phyloP scores from a whole-genome alignment of 2,329 filamentous ascomycete species.

The Chalara sp. region DNA sequence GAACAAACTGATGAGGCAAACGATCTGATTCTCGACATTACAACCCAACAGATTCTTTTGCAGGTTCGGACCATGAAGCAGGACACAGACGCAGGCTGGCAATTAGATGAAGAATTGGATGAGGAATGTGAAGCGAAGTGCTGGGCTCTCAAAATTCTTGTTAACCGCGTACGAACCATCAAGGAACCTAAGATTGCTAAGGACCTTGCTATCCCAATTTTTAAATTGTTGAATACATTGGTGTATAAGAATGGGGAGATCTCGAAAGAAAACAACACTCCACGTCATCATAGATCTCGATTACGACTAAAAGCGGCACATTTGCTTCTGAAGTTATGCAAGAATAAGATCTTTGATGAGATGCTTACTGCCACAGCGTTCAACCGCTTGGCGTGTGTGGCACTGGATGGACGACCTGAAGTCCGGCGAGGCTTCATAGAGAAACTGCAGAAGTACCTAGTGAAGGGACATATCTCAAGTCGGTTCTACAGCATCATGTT shows the following conservation, averaged over 20 bases:
- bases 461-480: slow-evolving; percentile 58
- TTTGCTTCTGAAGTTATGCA: slow-evolving; percentile 77
- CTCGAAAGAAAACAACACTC: slow-evolving; percentile 68
- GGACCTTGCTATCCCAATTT: slow-evolving; percentile 59
- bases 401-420: slow-evolving; percentile 67
- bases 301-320: slow-evolving; percentile 77
- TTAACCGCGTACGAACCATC: slow-evolving; percentile 68
- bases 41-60: slow-evolving; percentile 67
- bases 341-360: slow-evolving; percentile 67
- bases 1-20: slow-evolving; percentile 66
- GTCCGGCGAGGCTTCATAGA: slow-evolving; percentile 76
- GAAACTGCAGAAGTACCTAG: slow-evolving; percentile 86
- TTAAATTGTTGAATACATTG: slow-evolving; percentile 71
- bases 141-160: slow-evolving; percentile 76
- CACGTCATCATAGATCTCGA: slow-evolving; percentile 70
- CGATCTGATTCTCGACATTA: slow-evolving; percentile 72
- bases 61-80: slow-evolving; percentile 58
- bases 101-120: slow-evolving; percentile 60
- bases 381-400: slow-evolving; percentile 71
- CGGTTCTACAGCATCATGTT: slow-evolving; percentile 90
- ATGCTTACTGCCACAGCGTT: slow-evolving; percentile 68
- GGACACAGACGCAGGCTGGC: slow-evolving; percentile 56
- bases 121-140: slow-evolving; percentile 79
- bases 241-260: slow-evolving; percentile 74
- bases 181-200: slow-evolving; percentile 46